phyloP scores from a whole-genome alignment of 371 early-diverging fungal species.

The Basidiobolus meristosporus region DNA sequence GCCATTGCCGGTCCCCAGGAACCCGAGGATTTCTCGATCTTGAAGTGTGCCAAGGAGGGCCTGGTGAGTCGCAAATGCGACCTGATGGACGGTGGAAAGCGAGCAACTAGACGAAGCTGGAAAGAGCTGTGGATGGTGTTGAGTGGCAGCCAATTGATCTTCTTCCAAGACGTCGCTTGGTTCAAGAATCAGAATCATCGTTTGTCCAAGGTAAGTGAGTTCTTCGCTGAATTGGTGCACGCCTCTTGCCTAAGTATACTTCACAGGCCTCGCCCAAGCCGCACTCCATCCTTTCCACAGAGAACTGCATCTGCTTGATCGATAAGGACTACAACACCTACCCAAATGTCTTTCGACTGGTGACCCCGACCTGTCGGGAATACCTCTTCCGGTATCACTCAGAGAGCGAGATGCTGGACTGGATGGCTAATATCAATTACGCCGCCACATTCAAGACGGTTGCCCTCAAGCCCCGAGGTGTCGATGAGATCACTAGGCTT shows the following conservation, averaged over 20 bases:
- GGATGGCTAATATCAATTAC: constrained; percentile 67
- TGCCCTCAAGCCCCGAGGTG: constrained; percentile 21
- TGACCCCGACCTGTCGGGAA: constrained; percentile 44
- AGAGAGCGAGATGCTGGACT: constrained; percentile 52
- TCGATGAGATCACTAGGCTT: neutral
- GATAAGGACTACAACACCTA: constrained; percentile 52
- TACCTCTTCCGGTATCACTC: constrained; percentile 40
- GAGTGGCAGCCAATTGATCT: constrained; percentile 55
- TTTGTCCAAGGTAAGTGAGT: too few relatives aligned
- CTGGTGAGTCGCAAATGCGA: constrained; percentile 52
- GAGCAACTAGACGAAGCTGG: constrained; percentile 50
- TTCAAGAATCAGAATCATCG: constrained; percentile 4
- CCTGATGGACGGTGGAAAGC: constrained; percentile 35
- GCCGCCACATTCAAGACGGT: constrained; percentile 52
- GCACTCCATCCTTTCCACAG: constrained; percentile 34
- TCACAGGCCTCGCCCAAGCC: constrained; percentile 22
- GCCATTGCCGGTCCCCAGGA: constrained; percentile 5
- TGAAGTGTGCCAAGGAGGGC: constrained; percentile 53
- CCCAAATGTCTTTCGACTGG: constrained; percentile 56
- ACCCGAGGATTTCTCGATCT: constrained; percentile 17
- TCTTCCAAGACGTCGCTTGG: constrained; percentile 37
- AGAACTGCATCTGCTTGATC: constrained; percentile 41
- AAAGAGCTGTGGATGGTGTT: constrained; percentile 50
- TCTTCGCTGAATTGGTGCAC: too few relatives aligned
- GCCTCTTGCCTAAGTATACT: too few relatives aligned